Percentiles rank a stretch among this genome's conserved stretches.
phyloP scores from a whole-genome alignment of 768 basidiomycete species.

The Tulasnella calospora region DNA sequence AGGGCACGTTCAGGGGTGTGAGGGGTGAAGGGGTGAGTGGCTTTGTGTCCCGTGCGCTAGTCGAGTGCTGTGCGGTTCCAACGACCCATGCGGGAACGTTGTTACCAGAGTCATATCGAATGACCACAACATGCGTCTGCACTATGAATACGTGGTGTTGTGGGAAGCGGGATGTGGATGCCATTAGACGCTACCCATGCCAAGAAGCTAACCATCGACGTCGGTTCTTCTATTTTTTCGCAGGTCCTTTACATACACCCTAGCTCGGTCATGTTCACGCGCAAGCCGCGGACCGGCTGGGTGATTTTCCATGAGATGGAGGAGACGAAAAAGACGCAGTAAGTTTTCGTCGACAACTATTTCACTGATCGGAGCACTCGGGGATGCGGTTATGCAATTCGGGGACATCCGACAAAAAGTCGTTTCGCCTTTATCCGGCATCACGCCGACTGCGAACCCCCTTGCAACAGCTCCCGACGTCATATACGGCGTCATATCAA shows the following conservation, averaged over 20 bases:
- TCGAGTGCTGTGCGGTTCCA: not conserved
- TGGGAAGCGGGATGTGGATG: not conserved
- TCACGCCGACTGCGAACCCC: not conserved
- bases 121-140: conserved; percentile 9
- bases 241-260: conserved; percentile 84
- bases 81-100: not conserved
- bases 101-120: conserved; percentile 2
- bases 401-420: not conserved
- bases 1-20: conserved; percentile 89
- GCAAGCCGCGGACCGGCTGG: conserved; percentile 88
- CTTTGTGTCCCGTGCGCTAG: not conserved
- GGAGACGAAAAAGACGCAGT: conserved; percentile 94
- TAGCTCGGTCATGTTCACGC: conserved; percentile 86
- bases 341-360: conserved; percentile 33
- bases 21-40: conserved; percentile 70
- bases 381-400: not conserved
- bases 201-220: not conserved
- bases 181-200: not conserved
- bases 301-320: conserved; percentile 94
- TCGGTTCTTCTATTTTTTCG: not conserved
- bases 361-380: not conserved
- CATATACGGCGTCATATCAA: not conserved
- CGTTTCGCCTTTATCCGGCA: conserved; percentile 3
- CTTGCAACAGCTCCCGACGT: not conserved
- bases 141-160: conserved; percentile 1